These are phyloP conservation scores for Domatiomyces catenatus DNA, from an alignment of 2,329 filamentous ascomycete species.

Conservation along the genomic window DNA sequence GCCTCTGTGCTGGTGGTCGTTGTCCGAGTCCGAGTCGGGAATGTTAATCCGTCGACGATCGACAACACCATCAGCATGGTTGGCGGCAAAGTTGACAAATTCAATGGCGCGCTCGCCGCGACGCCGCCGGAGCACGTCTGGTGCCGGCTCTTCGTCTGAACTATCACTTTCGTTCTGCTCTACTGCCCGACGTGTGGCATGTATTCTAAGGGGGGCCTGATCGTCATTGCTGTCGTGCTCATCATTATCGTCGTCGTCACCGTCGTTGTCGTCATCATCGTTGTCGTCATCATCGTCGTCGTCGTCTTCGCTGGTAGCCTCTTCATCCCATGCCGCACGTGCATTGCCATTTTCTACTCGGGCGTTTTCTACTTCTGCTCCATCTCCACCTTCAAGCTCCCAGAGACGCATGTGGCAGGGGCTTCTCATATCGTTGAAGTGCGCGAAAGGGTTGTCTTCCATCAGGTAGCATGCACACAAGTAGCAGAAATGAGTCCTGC, in stretches of 20 bases:
- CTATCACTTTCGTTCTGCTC: slow-evolving; percentile 15
- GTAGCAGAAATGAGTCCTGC: slow-evolving; percentile 88
- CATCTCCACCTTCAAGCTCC: slow-evolving; percentile 75
- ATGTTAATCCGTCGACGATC: slow-evolving; percentile 8
- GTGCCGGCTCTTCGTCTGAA: slow-evolving; percentile 22
- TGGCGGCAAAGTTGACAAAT: slow-evolving; percentile 18
- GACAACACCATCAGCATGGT: slow-evolving; percentile 5
- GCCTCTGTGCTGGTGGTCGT: slow-evolving; percentile 1
- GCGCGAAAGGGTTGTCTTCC: slow-evolving; percentile 65
- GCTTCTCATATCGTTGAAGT: slow-evolving; percentile 62
- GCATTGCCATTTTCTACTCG: slow-evolving; percentile 19
- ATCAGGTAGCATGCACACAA: slow-evolving; percentile 79
- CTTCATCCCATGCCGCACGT: not conserved
- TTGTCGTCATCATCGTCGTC: slow-evolving; percentile 2
- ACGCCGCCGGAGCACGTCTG: slow-evolving; percentile 21
- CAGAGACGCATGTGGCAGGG: slow-evolving; percentile 74
- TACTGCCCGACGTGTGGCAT: slow-evolving; percentile 11
- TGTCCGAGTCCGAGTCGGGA: slow-evolving; percentile 3
- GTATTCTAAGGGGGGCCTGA: not conserved
- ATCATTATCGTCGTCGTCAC: slow-evolving; percentile 2
- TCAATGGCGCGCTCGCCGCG: slow-evolving; percentile 15
- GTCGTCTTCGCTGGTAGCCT: not conserved
- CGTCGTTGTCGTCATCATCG: slow-evolving; percentile 18
- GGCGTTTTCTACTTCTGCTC: slow-evolving; percentile 26
- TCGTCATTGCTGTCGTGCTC: slow-evolving; percentile 5